phyloP scores from a whole-genome alignment of 1,284 basidiomycete genomes.

The Naganishia liquefaciens region DNA sequence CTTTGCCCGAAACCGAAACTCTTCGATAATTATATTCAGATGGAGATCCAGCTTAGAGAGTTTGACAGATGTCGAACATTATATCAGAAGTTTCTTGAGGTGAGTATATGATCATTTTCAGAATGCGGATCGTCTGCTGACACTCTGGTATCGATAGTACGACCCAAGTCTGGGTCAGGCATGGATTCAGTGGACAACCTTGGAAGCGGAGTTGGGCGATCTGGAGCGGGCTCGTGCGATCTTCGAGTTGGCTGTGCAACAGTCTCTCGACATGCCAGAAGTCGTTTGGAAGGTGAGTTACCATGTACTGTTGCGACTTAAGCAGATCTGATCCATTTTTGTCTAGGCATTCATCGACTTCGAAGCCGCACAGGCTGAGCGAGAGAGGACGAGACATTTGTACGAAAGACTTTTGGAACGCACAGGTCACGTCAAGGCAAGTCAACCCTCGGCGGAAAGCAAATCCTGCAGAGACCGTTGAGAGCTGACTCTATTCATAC shows the following conservation, averaged over 20 bases:
- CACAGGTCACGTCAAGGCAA: constrained; percentile 84
- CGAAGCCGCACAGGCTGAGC: constrained; percentile 80
- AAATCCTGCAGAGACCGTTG: not conserved
- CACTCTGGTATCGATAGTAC: constrained; percentile 58
- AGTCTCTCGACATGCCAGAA: constrained; percentile 97
- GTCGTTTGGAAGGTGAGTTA: constrained; percentile 75
- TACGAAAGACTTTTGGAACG: constrained; percentile 85
- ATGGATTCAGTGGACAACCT: constrained; percentile 97
- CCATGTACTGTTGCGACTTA: no score
- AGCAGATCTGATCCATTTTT: constrained; percentile 5
- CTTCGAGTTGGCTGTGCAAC: constrained; percentile 91
- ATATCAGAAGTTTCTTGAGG: constrained; percentile 93
- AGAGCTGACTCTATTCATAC: not conserved
- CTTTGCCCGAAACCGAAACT: constrained; percentile 93
- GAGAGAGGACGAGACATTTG: constrained; percentile 76
- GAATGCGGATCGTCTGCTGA: constrained; percentile 16
- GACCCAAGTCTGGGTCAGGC: constrained; percentile 85
- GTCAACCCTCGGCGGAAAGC: constrained; percentile 41
- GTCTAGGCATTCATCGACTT: constrained; percentile 87
- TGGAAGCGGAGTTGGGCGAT: constrained; percentile 90
- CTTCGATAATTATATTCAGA: constrained; percentile 90
- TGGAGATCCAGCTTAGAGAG: constrained; percentile 73
- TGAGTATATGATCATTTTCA: constrained; percentile 48
- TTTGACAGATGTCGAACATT: constrained; percentile 90
- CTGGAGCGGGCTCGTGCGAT: constrained; percentile 88